Conservation (phyloP, 768 basidiomycete genomes). For the Trametes sanguinea region DNA sequence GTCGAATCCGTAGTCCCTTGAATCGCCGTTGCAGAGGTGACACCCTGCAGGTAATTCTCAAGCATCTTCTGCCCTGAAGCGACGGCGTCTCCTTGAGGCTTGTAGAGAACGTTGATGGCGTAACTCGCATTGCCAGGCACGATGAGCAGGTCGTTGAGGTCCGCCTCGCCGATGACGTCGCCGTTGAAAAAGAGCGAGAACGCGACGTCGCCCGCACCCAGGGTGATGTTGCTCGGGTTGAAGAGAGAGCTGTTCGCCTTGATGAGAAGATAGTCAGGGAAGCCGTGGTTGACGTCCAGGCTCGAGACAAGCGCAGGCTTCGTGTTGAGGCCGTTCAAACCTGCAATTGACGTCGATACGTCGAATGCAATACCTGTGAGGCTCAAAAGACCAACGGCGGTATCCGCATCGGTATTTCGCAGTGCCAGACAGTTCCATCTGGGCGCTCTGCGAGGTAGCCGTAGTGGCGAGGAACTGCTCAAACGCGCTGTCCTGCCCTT, state of each 20-base stretch:
- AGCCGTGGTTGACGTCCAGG: constrained; percentile 70
- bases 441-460: constrained; percentile 48
- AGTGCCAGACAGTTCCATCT: constrained; percentile 53
- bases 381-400: constrained; percentile 64
- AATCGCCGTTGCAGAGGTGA: constrained; percentile 56
- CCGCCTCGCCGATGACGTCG: constrained; percentile 58
- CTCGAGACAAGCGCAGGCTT: constrained; percentile 56
- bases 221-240: constrained; percentile 57
- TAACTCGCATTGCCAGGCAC: constrained; percentile 59
- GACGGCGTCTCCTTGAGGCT: constrained; percentile 55
- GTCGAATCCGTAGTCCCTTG: constrained; percentile 58
- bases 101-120: constrained; percentile 62
- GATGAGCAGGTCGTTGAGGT: constrained; percentile 60
- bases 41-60: constrained; percentile 69
- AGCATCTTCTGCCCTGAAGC: constrained; percentile 57
- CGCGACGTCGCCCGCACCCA: constrained; percentile 58
- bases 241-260: constrained; percentile 59
- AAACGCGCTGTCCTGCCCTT: constrained; percentile 52
- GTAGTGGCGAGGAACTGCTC: constrained; percentile 63
- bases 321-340: constrained; percentile 63
- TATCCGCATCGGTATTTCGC: constrained; percentile 57
- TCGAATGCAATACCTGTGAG: constrained; percentile 59
- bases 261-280: constrained; percentile 66
- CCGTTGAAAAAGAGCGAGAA: constrained; percentile 60
- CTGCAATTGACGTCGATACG: constrained; percentile 58